Evolutionary conservation across 148 eudicot genomes (phyloP).

Genomic region (Polygonum maritimum): DNA sequence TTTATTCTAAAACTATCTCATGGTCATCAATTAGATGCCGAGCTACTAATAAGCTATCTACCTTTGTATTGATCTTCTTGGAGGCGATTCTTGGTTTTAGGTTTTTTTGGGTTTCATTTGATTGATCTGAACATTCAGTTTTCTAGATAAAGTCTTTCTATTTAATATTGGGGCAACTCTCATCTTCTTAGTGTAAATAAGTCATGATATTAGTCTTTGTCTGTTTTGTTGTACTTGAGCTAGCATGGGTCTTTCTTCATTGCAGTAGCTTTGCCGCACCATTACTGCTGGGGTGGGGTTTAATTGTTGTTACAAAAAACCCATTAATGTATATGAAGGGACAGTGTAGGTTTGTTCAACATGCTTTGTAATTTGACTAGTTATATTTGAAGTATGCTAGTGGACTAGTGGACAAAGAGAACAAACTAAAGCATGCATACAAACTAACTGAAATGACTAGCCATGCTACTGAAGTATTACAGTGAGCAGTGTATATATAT

Average conservation of each 20-base stretch:
- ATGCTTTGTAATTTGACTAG: neutral
- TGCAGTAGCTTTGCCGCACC: no score
- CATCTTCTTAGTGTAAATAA: neutral
- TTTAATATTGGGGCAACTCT: neutral
- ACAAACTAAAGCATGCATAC: neutral
- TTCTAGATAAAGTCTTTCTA: neutral
- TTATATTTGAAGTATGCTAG: neutral
- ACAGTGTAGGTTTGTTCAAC: neutral
- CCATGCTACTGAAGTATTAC: slow-evolving; percentile 2
- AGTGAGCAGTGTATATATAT: neutral
- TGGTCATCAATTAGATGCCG: neutral
- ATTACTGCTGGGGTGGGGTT: no score
- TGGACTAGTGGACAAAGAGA: neutral
- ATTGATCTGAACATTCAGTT: slow-evolving; percentile 1
- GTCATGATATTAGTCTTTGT: neutral
- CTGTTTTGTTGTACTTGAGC: neutral
- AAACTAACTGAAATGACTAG: neutral
- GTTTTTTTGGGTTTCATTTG: neutral
- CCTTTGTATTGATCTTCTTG: neutral
- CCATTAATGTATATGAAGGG: neutral
- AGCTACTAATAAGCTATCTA: neutral
- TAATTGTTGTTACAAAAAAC: neutral
- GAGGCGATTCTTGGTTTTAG: neutral
- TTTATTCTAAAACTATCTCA: neutral
- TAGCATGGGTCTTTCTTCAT: no score